Conservation (phyloP, 2,329 filamentous ascomycete genomes). For the Chalara sp. region DNA sequence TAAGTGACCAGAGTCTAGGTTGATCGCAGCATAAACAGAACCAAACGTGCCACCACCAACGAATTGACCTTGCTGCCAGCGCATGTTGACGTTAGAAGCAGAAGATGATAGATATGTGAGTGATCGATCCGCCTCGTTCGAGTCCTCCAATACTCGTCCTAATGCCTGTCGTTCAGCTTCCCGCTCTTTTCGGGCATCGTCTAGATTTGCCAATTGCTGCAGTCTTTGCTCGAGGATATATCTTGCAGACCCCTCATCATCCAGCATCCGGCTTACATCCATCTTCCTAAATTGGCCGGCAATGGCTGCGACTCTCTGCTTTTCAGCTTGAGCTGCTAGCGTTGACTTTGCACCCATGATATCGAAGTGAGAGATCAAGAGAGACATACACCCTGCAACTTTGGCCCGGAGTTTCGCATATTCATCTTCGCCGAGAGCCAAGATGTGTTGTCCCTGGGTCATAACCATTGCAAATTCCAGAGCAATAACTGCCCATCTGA, state of each 20-base stretch:
- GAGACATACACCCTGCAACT: slow-evolving; percentile 93
- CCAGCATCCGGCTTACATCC: slow-evolving; percentile 65
- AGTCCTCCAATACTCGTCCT: slow-evolving; percentile 86
- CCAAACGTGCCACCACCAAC: slow-evolving; percentile 96
- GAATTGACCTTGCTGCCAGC: slow-evolving; percentile 98
- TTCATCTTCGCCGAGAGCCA: slow-evolving; percentile 84
- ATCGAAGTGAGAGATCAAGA: slow-evolving; percentile 96
- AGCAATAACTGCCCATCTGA: slow-evolving; percentile 93
- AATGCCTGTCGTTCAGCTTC: slow-evolving; percentile 81
- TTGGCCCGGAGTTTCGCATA: slow-evolving; percentile 78
- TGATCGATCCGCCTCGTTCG: slow-evolving; percentile 91
- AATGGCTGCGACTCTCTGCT: slow-evolving; percentile 76
- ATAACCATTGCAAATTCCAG: slow-evolving; percentile 97
- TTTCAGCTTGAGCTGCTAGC: slow-evolving; percentile 88
- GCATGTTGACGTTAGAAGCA: slow-evolving; percentile 88
- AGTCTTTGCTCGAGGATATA: slow-evolving; percentile 72
- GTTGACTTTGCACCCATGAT: slow-evolving; percentile 97
- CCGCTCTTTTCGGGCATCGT: slow-evolving; percentile 70
- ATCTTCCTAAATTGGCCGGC: slow-evolving; percentile 69
- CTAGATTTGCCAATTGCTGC: slow-evolving; percentile 65
- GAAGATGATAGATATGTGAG: slow-evolving; percentile 90
- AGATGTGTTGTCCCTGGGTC: slow-evolving; percentile 86
- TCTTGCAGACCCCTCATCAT: slow-evolving; percentile 79
- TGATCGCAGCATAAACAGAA: slow-evolving; percentile 95
- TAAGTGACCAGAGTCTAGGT: slow-evolving; percentile 87